A percentile compares a stretch with the other conserved stretches of the same genome.
phyloP scores from a whole-genome alignment of 305 asterid genomes.

The Fraxinus greggii region DNA sequence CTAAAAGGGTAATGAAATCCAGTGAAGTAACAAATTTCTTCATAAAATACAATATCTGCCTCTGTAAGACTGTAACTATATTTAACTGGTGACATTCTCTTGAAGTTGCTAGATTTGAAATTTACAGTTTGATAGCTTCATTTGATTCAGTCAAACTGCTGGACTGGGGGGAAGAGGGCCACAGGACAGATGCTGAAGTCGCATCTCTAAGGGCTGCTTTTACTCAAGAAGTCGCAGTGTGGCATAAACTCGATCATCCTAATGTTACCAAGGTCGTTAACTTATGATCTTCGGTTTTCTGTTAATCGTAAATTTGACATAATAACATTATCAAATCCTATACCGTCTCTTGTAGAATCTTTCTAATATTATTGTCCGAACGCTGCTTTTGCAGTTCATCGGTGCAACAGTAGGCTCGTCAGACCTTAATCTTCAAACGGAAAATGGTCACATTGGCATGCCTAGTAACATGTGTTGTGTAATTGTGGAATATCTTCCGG shows the following conservation, averaged over 20 bases:
- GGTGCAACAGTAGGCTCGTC: constrained; percentile 92
- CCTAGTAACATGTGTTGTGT: constrained; percentile 90
- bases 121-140: constrained; percentile 23
- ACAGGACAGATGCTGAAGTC: constrained; percentile 74
- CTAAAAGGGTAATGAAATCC: neutral
- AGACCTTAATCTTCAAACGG: constrained; percentile 67
- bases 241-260: constrained; percentile 92
- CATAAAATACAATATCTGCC: neutral
- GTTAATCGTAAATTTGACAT: neutral
- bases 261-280: constrained; percentile 74
- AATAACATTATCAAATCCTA: neutral
- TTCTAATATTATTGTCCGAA: neutral
- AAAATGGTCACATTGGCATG: constrained; percentile 63
- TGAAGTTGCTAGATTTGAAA: neutral
- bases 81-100: neutral
- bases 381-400: constrained; percentile 52
- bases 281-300: neutral
- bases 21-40: neutral
- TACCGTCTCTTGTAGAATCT: neutral
- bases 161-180: constrained; percentile 93
- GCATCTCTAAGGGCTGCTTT: constrained; percentile 75
- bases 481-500: constrained; percentile 79
- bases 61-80: neutral
- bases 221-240: constrained; percentile 91
- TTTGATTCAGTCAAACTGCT: constrained; percentile 65